phyloP scores from a whole-genome alignment of 345 rosid genomes.

The Salix koriyanagi region DNA sequence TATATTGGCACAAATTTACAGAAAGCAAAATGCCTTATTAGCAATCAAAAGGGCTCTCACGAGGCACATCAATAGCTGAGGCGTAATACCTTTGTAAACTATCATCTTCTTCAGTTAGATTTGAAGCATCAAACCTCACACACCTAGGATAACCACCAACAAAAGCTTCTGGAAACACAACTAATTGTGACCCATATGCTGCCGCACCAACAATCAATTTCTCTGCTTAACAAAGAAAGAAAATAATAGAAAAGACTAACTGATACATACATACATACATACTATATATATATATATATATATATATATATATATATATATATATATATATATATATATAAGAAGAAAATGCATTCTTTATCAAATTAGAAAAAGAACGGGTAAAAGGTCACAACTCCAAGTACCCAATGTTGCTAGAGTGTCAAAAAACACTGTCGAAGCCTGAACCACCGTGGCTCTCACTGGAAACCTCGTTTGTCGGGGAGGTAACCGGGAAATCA shows the following conservation, averaged over 20 bases:
- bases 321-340: too few species aligned
- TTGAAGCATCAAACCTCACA: not conserved
- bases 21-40: not conserved
- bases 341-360: not conserved
- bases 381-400: not conserved
- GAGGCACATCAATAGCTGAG: constrained; percentile 24
- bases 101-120: not conserved
- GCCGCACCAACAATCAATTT: constrained; percentile 17
- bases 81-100: constrained; percentile 7
- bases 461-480: not conserved
- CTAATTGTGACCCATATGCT: constrained; percentile 19
- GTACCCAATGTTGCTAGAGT: constrained; percentile 27
- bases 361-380: too few species aligned
- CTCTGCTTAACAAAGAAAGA: constrained; percentile 8
- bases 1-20: not conserved
- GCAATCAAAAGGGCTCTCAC: constrained; percentile 1
- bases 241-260: not conserved
- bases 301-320: too few species aligned
- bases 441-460: constrained; percentile 23
- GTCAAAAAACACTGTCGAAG: constrained; percentile 16
- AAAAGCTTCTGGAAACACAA: constrained; percentile 30
- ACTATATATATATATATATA: too few species aligned
- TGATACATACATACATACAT: not conserved
- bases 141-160: constrained; percentile 18
- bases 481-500: not conserved